A percentile compares a stretch with the other conserved stretches of the same genome.
These are phyloP conservation scores for Saccharomycopsis babjevae DNA, from an alignment of 805 yeast species.

Conservation along the genomic window DNA sequence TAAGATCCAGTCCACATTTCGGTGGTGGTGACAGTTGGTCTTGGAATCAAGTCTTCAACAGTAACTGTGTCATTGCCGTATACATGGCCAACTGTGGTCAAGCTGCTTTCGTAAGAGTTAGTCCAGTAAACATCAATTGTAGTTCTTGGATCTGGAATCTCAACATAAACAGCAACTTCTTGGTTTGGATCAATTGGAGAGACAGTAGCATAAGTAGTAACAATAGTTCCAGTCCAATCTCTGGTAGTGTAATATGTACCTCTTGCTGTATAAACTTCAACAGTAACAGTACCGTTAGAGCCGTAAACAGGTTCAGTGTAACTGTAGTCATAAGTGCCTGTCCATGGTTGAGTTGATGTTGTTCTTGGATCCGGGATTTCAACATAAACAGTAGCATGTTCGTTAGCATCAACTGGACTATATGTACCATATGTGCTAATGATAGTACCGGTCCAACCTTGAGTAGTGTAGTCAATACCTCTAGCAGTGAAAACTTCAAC, in stretches of 20 bases:
- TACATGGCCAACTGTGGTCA: too few species aligned
- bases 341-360: background rate
- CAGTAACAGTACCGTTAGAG: background rate
- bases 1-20: background rate
- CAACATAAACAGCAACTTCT: background rate
- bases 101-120: background rate
- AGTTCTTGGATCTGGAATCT: background rate
- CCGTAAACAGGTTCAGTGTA: background rate
- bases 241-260: conserved; percentile 1
- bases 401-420: too few species aligned
- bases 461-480: too few species aligned
- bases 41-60: too few species aligned
- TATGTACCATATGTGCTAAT: too few species aligned
- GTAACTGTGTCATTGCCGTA: too few species aligned
- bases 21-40: background rate
- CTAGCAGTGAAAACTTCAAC: too few species aligned
- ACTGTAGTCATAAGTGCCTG: background rate
- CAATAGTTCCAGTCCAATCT: background rate
- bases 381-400: background rate
- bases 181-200: background rate
- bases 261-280: background rate
- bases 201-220: background rate
- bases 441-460: too few species aligned
- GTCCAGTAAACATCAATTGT: background rate
- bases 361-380: background rate